Conservation (phyloP, 2,329 filamentous ascomycete species). For the Stromatinia cepivora region DNA sequence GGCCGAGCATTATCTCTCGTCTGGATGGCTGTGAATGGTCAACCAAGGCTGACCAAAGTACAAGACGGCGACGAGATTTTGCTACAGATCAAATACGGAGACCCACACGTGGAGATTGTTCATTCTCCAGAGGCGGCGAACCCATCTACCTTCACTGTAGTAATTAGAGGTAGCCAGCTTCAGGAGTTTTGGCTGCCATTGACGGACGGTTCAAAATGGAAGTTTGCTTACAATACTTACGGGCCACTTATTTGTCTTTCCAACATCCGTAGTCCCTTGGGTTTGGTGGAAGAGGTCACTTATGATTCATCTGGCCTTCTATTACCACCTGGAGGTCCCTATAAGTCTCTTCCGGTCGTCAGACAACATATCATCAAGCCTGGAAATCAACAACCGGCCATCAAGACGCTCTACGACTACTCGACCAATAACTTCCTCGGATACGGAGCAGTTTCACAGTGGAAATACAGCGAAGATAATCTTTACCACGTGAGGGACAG, state of each 20-base stretch:
- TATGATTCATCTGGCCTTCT: background rate
- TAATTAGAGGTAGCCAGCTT: background rate
- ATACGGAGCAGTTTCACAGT: background rate
- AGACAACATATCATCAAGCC: background rate
- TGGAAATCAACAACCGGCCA: background rate
- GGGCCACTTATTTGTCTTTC: background rate
- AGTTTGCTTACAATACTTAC: background rate
- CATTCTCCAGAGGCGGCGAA: background rate
- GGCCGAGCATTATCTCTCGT: background rate
- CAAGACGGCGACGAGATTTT: background rate
- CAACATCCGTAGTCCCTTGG: background rate
- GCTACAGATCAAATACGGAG: background rate
- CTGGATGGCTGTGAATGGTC: background rate
- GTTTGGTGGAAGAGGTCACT: background rate
- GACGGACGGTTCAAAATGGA: background rate
- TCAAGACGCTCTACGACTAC: background rate
- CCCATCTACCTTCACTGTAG: background rate
- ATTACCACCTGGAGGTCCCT: background rate
- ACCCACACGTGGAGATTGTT: background rate
- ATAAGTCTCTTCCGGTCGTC: background rate
- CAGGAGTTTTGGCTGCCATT: constrained; percentile 1
- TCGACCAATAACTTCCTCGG: background rate
- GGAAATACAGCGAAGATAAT: constrained; percentile 2
- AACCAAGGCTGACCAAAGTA: background rate
- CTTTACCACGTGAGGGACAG: background rate